A percentile compares a stretch with the other conserved stretches of the same genome.
Conservation (phyloP, 257 asterid genomes). For the Nicotiana sylvestris region DNA sequence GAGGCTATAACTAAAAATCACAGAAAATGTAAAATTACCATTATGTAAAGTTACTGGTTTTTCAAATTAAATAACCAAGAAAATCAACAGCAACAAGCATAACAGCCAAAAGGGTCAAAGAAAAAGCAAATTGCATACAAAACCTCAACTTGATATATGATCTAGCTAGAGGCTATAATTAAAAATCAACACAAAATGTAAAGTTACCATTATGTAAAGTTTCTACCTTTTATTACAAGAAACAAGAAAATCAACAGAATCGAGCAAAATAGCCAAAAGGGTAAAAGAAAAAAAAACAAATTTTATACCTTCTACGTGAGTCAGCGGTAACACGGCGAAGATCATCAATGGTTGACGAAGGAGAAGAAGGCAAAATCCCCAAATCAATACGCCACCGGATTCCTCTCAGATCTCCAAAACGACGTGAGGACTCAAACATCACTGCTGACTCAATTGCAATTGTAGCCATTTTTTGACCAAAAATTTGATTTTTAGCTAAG, state of each 20-base stretch:
- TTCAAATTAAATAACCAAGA: background rate
- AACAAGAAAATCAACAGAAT: background rate
- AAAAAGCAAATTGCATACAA: background rate
- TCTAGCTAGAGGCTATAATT: background rate
- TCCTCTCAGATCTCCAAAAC: constrained; percentile 72
- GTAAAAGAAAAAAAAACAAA: background rate
- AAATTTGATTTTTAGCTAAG: background rate
- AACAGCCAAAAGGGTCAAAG: background rate
- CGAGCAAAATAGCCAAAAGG: background rate
- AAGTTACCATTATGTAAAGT: background rate
- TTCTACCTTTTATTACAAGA: background rate
- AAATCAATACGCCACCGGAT: constrained; percentile 90
- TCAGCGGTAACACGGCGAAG: constrained; percentile 87
- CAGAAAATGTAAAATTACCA: background rate
- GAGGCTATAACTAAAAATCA: background rate
- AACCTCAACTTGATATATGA: background rate
- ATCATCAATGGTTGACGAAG: constrained; percentile 62
- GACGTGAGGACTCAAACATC: background rate
- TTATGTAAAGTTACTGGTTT: background rate
- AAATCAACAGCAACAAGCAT: background rate
- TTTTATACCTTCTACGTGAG: constrained; percentile 77
- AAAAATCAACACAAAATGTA: background rate
- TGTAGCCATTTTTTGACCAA: background rate
- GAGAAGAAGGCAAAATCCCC: constrained; percentile 82
- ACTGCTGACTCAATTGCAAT: constrained; percentile 7